A percentile compares a stretch with the other conserved stretches of the same genome.
Evolutionary conservation across 805 yeast genomes (phyloP).

Genomic region (Pichia cephalocereana): DNA sequence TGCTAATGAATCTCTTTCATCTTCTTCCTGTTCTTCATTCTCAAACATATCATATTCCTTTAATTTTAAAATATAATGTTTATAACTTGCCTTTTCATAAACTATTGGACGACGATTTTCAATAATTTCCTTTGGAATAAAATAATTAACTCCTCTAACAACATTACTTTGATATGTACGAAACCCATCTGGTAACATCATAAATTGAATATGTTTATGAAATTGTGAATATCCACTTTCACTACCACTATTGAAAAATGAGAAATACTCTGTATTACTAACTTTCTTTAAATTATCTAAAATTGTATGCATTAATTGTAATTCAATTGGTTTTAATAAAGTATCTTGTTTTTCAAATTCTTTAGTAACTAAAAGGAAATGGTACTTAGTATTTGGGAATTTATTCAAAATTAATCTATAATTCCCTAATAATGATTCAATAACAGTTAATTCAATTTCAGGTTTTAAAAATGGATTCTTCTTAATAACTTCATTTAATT

Average conservation of each 20-base stretch:
- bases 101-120: slow-evolving; percentile 47
- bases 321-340: slow-evolving; percentile 64
- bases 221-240: slow-evolving; percentile 91
- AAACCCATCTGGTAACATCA: slow-evolving; percentile 57
- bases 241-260: slow-evolving; percentile 84
- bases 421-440: slow-evolving; percentile 40
- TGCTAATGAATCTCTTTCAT: slow-evolving; percentile 50
- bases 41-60: slow-evolving; percentile 28
- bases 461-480: slow-evolving; percentile 74
- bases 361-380: slow-evolving; percentile 70
- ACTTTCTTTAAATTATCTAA: slow-evolving; percentile 39
- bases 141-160: slow-evolving; percentile 37
- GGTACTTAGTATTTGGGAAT: slow-evolving; percentile 75
- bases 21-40: slow-evolving; percentile 26
- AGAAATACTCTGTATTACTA: slow-evolving; percentile 41
- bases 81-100: slow-evolving; percentile 57
- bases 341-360: slow-evolving; percentile 62
- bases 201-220: slow-evolving; percentile 86
- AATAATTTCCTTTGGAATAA: slow-evolving; percentile 40
- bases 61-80: slow-evolving; percentile 72
- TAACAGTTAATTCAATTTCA: slow-evolving; percentile 62
- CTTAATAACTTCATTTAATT: slow-evolving; percentile 24
- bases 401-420: slow-evolving; percentile 73
- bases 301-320: slow-evolving; percentile 47
- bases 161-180: slow-evolving; percentile 47